Evolutionary conservation across 345 rosid species (phyloP).

Genomic region (Brassica napus): DNA sequence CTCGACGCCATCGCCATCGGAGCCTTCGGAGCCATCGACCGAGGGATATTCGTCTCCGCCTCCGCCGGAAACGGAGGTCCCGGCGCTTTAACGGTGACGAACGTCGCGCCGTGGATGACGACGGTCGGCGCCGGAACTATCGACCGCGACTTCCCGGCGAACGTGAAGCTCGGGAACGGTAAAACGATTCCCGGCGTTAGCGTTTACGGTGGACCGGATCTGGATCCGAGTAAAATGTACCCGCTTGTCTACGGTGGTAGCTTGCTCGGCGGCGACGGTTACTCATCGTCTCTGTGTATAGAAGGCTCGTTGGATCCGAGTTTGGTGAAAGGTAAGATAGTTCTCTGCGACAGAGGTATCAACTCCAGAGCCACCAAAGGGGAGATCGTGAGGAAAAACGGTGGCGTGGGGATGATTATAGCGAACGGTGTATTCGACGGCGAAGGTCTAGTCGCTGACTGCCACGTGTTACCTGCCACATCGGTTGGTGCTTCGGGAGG

Average conservation of each 20-base stretch:
- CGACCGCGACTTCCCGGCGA: constrained; percentile 83
- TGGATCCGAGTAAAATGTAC: constrained; percentile 59
- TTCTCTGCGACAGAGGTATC: constrained; percentile 86
- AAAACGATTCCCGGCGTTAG: constrained; percentile 62
- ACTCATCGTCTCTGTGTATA: constrained; percentile 73
- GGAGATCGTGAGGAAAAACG: constrained; percentile 71
- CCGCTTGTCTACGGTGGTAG: constrained; percentile 73
- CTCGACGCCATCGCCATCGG: constrained; percentile 93
- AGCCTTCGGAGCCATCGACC: constrained; percentile 72
- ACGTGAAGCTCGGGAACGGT: constrained; percentile 73
- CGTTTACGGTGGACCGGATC: constrained; percentile 62
- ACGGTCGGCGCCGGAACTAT: constrained; percentile 87
- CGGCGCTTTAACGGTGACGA: constrained; percentile 73
- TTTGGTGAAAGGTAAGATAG: constrained; percentile 66
- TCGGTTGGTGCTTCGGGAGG: constrained; percentile 74
- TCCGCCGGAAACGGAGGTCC: constrained; percentile 98
- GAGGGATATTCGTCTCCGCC: constrained; percentile 78
- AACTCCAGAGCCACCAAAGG: constrained; percentile 88
- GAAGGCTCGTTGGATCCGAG: constrained; percentile 76
- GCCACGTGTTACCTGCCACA: constrained; percentile 82
- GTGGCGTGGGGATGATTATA: constrained; percentile 88
- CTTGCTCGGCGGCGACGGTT: constrained; percentile 61
- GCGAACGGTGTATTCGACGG: constrained; percentile 91
- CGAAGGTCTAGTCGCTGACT: constrained; percentile 87
- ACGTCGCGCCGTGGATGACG: constrained; percentile 84